Base-by-base conservation (phyloP, 441 rosid species). In the Gossypium schwendimanii region DNA sequence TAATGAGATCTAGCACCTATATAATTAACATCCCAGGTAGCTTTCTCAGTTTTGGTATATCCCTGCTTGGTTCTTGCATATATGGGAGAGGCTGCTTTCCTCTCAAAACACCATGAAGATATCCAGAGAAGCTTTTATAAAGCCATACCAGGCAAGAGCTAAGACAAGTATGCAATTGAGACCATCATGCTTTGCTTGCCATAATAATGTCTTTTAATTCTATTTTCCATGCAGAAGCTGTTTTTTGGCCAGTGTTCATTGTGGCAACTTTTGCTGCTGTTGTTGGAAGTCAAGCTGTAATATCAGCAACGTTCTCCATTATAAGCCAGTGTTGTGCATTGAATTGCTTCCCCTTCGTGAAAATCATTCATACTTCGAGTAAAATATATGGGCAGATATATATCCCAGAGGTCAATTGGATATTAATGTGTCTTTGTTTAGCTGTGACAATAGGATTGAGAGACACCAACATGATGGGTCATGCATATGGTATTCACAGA, bases 371-470 rank as follows among this genome's bases (percentile, higher is more conserved):
- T 67, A 89, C 95, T 33, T 90, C 95, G n/a, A 84, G 86, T 53
- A 80, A 88, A 59, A 86, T 89, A 73, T 85, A 85, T 28, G 92
- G 92, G 65, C 94, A 86, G 64, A 86, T 87, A 54, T 90, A 90
- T 76, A 90, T 90, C 63, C 91, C 92, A 54, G 95, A 90, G 84
- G 80, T 90, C 69, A 88, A 88, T 75, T 90, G 95, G 95, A 87
- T 88, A 77, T 36, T 90, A 63, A 88, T 88, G 92, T 86, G 84
- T 75, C 85, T 88, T 54, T 88, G 89, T 71, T 73, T 90, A 55
- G 87, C 89, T 0, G 87, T 88, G 45, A 85, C 91, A 41, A 63
- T 90, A 3, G 92, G 95, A 21, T 79, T 84, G 80, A 83, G 87
- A 50, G 92, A 90, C 75, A 88, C 88, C 33, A 87, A 83, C 81